These are phyloP conservation scores for Magnusiomyces tetraspermus DNA, from an alignment of 1,139 yeast genomes.

Conservation along the genomic window DNA sequence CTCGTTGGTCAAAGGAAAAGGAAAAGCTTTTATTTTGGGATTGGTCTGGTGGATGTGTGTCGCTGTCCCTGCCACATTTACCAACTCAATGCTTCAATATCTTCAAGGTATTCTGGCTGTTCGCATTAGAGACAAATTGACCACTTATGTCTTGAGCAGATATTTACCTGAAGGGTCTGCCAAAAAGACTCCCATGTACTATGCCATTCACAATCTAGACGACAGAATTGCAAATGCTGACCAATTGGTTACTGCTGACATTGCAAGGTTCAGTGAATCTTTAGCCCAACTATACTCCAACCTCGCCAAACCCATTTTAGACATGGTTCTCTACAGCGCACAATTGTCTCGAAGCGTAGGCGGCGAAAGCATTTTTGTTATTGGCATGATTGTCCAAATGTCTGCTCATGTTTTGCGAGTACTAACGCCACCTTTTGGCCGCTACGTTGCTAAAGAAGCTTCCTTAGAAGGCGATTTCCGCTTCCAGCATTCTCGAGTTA, in stretches of 20 bases:
- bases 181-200: slow-evolving; percentile 38
- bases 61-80: slow-evolving; percentile 79
- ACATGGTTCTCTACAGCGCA: slow-evolving; percentile 71
- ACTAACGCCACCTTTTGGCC: slow-evolving; percentile 87
- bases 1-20: slow-evolving; percentile 62
- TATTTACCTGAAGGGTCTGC: slow-evolving; percentile 44
- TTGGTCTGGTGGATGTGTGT: slow-evolving; percentile 72
- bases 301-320: slow-evolving; percentile 73
- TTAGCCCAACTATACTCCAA: slow-evolving; percentile 78
- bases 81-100: slow-evolving; percentile 65
- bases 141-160: slow-evolving; percentile 52
- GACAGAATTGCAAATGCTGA: slow-evolving; percentile 66
- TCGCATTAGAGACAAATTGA: slow-evolving; percentile 55
- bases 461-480: slow-evolving; percentile 79
- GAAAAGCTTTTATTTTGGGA: slow-evolving; percentile 53
- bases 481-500: slow-evolving; percentile 71
- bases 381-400: slow-evolving; percentile 73
- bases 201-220: slow-evolving; percentile 47
- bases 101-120: slow-evolving; percentile 62
- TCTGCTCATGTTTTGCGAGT: slow-evolving; percentile 66
- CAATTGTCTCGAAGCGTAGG: slow-evolving; percentile 70
- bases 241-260: slow-evolving; percentile 73
- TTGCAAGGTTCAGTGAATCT: slow-evolving; percentile 63
- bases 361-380: slow-evolving; percentile 71
- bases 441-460: slow-evolving; percentile 67